phyloP scores from a whole-genome alignment of 2,329 filamentous ascomycete species.

The Sclerotinia trifoliorum region DNA sequence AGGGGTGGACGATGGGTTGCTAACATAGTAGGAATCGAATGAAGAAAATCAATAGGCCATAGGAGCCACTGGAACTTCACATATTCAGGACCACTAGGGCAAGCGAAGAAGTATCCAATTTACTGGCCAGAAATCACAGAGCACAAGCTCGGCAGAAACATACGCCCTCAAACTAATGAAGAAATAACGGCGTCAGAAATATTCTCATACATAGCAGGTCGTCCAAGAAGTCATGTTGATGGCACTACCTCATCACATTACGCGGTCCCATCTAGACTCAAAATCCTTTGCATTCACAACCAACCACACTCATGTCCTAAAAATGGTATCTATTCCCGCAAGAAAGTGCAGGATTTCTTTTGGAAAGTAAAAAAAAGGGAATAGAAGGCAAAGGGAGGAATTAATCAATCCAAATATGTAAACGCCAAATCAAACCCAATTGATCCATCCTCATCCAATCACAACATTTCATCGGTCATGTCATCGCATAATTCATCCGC shows the following conservation, averaged over 20 bases:
- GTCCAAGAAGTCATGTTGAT: too few relatives aligned
- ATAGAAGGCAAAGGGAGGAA: background rate
- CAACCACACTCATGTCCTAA: background rate
- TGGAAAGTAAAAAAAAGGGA: background rate
- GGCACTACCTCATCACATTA: background rate
- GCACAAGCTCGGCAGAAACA: background rate
- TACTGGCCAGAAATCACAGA: background rate
- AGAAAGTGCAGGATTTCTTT: background rate
- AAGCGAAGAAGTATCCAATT: background rate
- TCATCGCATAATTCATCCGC: background rate
- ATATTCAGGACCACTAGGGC: too few relatives aligned
- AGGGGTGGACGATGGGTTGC: background rate
- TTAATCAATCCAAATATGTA: background rate
- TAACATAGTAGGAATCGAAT: background rate
- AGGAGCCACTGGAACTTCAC: background rate
- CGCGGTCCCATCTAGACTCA: background rate
- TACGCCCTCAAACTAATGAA: background rate
- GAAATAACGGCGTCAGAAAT: background rate
- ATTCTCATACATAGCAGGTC: too few relatives aligned
- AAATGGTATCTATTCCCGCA: conserved; percentile 6
- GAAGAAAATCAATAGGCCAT: background rate
- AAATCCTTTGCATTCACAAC: background rate
- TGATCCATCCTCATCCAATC: background rate
- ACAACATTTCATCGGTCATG: background rate
- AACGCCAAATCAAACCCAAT: background rate